Base-by-base conservation (phyloP, 106 monocot genomes). In the Allium cepa region DNA sequence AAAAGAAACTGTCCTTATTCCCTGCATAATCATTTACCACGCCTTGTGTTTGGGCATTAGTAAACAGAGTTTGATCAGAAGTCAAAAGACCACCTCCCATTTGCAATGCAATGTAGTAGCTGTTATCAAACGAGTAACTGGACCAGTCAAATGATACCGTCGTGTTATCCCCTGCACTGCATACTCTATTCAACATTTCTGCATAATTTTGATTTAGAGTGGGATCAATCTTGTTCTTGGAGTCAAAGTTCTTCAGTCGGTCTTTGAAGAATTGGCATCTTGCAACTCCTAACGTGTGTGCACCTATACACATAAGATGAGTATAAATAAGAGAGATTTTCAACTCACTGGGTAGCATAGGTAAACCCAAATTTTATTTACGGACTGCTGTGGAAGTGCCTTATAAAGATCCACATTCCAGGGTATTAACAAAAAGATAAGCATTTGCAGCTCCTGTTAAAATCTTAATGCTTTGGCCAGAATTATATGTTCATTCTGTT, bases 281-380 rank as follows among this genome's bases (percentile, higher is more conserved):
- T 16, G 94, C 87, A 0, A 68, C 72, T 1, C 94, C 94, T 11
- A 94, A 47, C 0, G 94, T 90, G 77, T 94, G 94, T 4, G 69
- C 94, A 1, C 93, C 92, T 75, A 8, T 7, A 47, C 14, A 14
- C 45, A 60, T 28, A 4, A 26, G 15, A 12, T 15, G 47, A 0
- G 14, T 10, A 47, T 46, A 47, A 46, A 17, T 15, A 47, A 46
- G 63, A 15, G 11, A 12, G 53, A 55, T 55, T 55, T 15, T 12
- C 15, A 55, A 12, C 0, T 55, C 11, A 55, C 15, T 55, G 0
- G 15, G 1, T 15, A 55, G 7, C 15, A 4, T 53, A 53, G 9
- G 52, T 53, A 53, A 53, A 53, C 13, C 9, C 13, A 0, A 53
- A 9, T 10, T 9, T 53, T 13, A 1, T 53, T 53, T 13, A 53